Evolutionary conservation across 2,329 filamentous ascomycete species (phyloP).

Genomic region (Penicillium verrucosum): DNA sequence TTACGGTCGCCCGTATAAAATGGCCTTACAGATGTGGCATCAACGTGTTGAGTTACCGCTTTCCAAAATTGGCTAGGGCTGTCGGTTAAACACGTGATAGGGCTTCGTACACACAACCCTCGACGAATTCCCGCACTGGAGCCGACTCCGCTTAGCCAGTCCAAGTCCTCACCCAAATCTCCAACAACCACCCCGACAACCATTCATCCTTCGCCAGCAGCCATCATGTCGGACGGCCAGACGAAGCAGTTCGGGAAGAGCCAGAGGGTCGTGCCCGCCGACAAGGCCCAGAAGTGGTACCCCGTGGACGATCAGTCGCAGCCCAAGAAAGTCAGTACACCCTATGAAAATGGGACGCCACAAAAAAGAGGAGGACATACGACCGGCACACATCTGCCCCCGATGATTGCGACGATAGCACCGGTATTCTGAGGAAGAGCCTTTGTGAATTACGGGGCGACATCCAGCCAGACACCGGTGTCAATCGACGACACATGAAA

Average conservation of each 20-base stretch:
- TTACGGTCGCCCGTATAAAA: conserved; percentile 13
- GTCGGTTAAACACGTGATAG: conserved; percentile 32
- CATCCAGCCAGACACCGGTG: conserved; percentile 20
- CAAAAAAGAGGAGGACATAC: conserved; percentile 24
- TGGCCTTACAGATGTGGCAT: conserved; percentile 15
- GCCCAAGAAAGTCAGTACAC: conserved; percentile 85
- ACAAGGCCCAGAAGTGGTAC: conserved; percentile 99
- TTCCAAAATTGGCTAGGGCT: conserved; percentile 14
- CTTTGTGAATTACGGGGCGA: conserved; percentile 12
- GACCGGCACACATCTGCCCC: conserved; percentile 20
- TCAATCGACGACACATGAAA: conserved; percentile 15
- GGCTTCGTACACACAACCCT: conserved; percentile 37
- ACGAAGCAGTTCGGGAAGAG: conserved; percentile 98
- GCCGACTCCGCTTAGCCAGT: conserved; percentile 36
- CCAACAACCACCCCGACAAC: conserved; percentile 45
- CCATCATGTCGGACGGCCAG: conserved; percentile 59
- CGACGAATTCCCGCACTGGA: conserved; percentile 44
- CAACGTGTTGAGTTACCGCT: not conserved
- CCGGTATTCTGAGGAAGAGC: conserved; percentile 20
- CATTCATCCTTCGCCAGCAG: conserved; percentile 43
- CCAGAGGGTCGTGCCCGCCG: conserved; percentile 81
- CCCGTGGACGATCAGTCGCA: conserved; percentile 85
- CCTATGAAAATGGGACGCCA: conserved; percentile 19
- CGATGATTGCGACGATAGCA: conserved; percentile 33
- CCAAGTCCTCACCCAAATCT: conserved; percentile 40